A percentile compares a stretch with the other conserved stretches of the same genome.
phyloP scores from a whole-genome alignment of 1,284 basidiomycete species.

The Athelia psychrophila region DNA sequence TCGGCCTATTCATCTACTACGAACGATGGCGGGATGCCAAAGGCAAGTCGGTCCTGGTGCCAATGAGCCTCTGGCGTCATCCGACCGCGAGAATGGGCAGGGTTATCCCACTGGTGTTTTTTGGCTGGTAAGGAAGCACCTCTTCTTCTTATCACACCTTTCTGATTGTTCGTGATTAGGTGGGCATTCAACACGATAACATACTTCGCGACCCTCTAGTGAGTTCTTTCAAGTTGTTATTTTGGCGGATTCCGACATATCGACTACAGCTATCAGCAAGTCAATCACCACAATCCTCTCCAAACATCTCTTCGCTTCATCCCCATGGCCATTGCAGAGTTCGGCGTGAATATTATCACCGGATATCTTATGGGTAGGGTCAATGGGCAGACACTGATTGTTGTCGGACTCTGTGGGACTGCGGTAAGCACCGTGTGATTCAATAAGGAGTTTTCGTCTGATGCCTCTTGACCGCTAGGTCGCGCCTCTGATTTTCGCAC shows the following conservation, averaged over 20 bases:
- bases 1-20: slow-evolving; percentile 28
- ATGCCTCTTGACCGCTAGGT: slow-evolving; percentile 15
- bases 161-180: slow-evolving; percentile 1
- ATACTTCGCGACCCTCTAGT: slow-evolving; percentile 30
- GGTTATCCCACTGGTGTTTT: slow-evolving; percentile 27
- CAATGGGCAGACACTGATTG: slow-evolving; percentile 24
- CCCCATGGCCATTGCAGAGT: slow-evolving; percentile 26
- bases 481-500: slow-evolving; percentile 27
- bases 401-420: slow-evolving; percentile 22
- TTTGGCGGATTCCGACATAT: slow-evolving; percentile 1
- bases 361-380: slow-evolving; percentile 25
- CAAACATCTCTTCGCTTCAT: slow-evolving; percentile 28
- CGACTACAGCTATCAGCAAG: slow-evolving; percentile 32
- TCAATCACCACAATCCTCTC: slow-evolving; percentile 24
- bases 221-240: not conserved
- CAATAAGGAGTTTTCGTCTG: not conserved
- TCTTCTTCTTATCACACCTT: not conserved
- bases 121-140: slow-evolving; percentile 25
- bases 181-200: slow-evolving; percentile 25
- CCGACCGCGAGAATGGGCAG: slow-evolving; percentile 27
- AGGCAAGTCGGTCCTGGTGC: slow-evolving; percentile 27
- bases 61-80: slow-evolving; percentile 31
- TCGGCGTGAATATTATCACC: slow-evolving; percentile 23
- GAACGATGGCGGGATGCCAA: slow-evolving; percentile 27
- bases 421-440: slow-evolving; percentile 18